phyloP scores from a whole-genome alignment of 164 flowering plant species.

The Annona squamosa region DNA sequence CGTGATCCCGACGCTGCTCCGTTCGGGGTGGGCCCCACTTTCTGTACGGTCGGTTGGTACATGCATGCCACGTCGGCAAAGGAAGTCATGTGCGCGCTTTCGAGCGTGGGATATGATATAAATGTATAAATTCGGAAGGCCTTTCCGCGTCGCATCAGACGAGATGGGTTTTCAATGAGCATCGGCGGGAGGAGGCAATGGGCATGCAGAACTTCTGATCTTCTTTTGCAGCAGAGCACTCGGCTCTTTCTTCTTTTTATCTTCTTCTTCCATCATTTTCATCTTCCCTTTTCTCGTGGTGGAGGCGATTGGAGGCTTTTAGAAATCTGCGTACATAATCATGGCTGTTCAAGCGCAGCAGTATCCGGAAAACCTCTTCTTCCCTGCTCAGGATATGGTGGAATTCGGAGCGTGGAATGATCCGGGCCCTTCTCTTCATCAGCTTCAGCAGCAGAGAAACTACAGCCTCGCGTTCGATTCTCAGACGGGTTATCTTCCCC shows the following conservation, averaged over 20 bases:
- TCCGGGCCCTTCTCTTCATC: slow-evolving; percentile 10
- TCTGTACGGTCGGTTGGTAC: too few relatives aligned
- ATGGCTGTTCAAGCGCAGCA: slow-evolving; percentile 67
- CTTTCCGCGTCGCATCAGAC: background rate
- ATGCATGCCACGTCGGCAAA: too few relatives aligned
- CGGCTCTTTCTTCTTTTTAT: background rate
- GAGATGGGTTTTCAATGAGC: background rate
- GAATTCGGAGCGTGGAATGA: slow-evolving; percentile 6
- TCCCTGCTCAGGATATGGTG: slow-evolving; percentile 18
- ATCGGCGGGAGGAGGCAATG: background rate
- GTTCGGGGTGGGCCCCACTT: too few relatives aligned
- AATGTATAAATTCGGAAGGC: too few relatives aligned
- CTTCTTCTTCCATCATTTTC: background rate
- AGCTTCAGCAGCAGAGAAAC: slow-evolving; percentile 5
- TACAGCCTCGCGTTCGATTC: slow-evolving; percentile 3
- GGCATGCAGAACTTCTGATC: slow-evolving; percentile 7
- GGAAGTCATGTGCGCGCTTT: too few relatives aligned
- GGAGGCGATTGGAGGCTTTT: background rate
- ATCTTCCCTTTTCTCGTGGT: background rate
- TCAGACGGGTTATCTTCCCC: slow-evolving; percentile 5
- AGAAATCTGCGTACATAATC: background rate
- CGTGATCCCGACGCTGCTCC: too few relatives aligned
- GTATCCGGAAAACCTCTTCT: slow-evolving; percentile 16
- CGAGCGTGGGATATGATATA: too few relatives aligned
- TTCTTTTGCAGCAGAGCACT: background rate